Base-by-base conservation (phyloP, 179 eudicot genomes). In the Nepenthes alata region DNA sequence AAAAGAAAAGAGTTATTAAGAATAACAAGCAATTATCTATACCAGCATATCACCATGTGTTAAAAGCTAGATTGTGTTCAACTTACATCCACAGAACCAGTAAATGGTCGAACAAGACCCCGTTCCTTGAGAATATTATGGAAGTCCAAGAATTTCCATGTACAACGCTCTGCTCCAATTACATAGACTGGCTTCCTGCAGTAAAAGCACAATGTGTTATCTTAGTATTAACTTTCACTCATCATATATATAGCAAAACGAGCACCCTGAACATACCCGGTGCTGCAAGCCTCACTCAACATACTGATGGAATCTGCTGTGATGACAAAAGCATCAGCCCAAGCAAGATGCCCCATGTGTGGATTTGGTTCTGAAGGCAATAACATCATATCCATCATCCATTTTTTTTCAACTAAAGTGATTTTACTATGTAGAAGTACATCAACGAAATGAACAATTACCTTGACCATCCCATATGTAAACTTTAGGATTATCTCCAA, bases 211-310 rank as follows among this genome's bases (percentile, higher is more conserved):
- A 61, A 58, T 25, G 44, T 2, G 41, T 14, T 57, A 53, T 13
- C 47, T 54, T 37, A 35, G 66, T 45, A 71, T 36, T 6, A 59
- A 12, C 57, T 39, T 55, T 61, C 35, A 16, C 37, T 39, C 44
- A 50, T 34, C 44, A 50, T 34, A 56, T 35, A 51, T 61, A 59
- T 1, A 37, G 37, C 48, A 36, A 41, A 2, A 14, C 11, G 37
- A 39, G 25, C 14, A 6, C 47, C 62, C 38, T 53, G 38, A 58
- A 66, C 79, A 51, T 91, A 91, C 98, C 98, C 96, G 2, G 98
- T 91, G 72, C 95, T 86, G 75, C 98, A 91, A 78, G 88, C 96
- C 76, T 91, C 98, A 55, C 96, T 91, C 78, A 91, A 66, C 98
- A 91, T 91, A 71, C 96, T 89, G 71, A 91, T 80, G 59, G 98